Evolutionary conservation across 1,139 yeast genomes (phyloP).

Genomic region (Geotrichum histeridarum): DNA sequence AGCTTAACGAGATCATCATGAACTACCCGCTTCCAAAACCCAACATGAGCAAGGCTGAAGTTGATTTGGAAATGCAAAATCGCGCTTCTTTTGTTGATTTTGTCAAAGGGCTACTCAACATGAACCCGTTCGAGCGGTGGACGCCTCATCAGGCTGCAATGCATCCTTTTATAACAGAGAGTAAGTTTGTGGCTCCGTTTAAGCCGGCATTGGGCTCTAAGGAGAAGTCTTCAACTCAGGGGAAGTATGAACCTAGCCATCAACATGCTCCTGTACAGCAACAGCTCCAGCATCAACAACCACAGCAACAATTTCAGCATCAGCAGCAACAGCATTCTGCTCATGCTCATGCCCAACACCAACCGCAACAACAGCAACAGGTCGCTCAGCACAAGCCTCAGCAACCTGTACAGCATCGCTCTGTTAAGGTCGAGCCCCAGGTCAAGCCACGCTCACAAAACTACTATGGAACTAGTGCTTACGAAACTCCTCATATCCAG

Average conservation of each 20-base stretch:
- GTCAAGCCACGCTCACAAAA: conserved; percentile 4
- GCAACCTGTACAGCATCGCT: neutral
- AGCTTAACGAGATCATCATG: conserved; percentile 66
- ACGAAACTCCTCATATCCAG: neutral
- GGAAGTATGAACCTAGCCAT: neutral
- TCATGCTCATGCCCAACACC: neutral
- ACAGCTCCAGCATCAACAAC: neutral
- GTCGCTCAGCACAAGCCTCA: conserved; percentile 10
- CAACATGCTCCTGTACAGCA: neutral
- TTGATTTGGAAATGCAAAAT: conserved; percentile 59
- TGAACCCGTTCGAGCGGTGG: conserved; percentile 91
- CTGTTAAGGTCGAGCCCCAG: neutral
- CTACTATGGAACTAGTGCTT: neutral
- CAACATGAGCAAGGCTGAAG: conserved; percentile 57
- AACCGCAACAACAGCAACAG: conserved; percentile 1
- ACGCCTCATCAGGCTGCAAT: conserved; percentile 92
- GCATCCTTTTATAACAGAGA: conserved; percentile 77
- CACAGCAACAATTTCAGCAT: neutral
- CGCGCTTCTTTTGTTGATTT: conserved; percentile 72
- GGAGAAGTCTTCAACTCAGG: conserved; percentile 8
- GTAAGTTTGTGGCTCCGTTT: conserved; percentile 36
- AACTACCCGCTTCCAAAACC: conserved; percentile 70
- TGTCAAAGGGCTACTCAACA: conserved; percentile 65
- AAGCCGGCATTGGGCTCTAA: conserved; percentile 27
- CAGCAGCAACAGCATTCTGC: neutral